These are phyloP conservation scores for Tympanopsis confertula DNA, from an alignment of 2,329 filamentous ascomycete species.

Conservation along the genomic window DNA sequence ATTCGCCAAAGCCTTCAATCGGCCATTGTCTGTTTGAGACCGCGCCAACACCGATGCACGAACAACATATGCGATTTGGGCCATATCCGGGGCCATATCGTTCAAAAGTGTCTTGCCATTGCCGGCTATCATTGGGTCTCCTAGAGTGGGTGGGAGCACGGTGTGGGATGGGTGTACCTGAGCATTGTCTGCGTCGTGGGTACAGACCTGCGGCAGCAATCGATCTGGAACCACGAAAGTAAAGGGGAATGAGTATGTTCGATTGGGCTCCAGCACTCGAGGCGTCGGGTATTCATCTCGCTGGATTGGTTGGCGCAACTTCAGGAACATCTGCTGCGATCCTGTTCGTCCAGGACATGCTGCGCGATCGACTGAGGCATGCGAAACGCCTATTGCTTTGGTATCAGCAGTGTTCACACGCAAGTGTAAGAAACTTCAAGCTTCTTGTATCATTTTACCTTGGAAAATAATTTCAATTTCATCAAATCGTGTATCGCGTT, in stretches of 20 bases:
- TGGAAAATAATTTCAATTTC: constrained; percentile 45
- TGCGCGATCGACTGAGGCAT: not conserved
- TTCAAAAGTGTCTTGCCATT: constrained; percentile 23
- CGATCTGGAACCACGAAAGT: constrained; percentile 50
- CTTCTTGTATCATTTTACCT: no score
- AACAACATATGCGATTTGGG: not conserved
- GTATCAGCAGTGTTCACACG: constrained; percentile 3
- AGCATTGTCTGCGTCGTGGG: constrained; percentile 34
- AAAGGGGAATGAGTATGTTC: constrained; percentile 47
- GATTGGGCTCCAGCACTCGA: constrained; percentile 38
- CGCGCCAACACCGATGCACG: not conserved
- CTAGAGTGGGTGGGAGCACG: constrained; percentile 47
- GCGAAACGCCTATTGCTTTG: not conserved
- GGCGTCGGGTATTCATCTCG: constrained; percentile 38
- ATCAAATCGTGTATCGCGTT: constrained; percentile 42
- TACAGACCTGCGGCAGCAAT: constrained; percentile 46
- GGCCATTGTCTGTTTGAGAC: not conserved
- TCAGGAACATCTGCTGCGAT: constrained; percentile 32
- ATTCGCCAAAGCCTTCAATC: constrained; percentile 29
- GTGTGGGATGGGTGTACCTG: constrained; percentile 42
- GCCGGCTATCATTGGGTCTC: constrained; percentile 39
- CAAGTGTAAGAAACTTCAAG: no score
- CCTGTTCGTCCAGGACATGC: constrained; percentile 5
- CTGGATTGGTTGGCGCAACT: constrained; percentile 46
- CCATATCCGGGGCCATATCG: not conserved